Evolutionary conservation across 2,329 filamentous ascomycete species (phyloP).

Genomic region (Colletotrichum kahawae): DNA sequence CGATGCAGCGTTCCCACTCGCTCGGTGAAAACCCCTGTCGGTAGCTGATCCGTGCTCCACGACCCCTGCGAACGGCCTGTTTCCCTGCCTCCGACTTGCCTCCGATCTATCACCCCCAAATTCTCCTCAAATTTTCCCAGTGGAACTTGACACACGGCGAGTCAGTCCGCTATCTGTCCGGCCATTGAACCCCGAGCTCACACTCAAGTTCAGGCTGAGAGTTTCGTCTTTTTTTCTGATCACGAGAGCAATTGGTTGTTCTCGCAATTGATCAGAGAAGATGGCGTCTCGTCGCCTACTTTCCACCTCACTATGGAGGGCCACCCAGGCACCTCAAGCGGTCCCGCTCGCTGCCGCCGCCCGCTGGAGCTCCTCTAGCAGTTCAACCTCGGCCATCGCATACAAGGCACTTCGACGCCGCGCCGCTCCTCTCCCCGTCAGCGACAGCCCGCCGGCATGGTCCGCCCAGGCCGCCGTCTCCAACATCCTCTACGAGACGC

Average conservation of each 20-base stretch:
- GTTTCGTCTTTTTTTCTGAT: constrained; percentile 15
- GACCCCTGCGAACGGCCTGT: constrained; percentile 8
- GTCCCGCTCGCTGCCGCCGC: constrained; percentile 23
- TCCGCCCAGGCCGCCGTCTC: constrained; percentile 95
- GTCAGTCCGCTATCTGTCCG: constrained; percentile 12
- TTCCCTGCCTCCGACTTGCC: constrained; percentile 21
- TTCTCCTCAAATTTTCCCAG: constrained; percentile 23
- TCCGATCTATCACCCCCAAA: constrained; percentile 17
- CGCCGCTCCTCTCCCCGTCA: constrained; percentile 82
- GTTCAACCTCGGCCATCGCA: constrained; percentile 89
- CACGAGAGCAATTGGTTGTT: constrained; percentile 21
- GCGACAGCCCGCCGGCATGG: constrained; percentile 76
- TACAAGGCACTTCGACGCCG: constrained; percentile 97
- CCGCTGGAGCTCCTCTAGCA: constrained; percentile 52
- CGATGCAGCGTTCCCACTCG: constrained; percentile 16
- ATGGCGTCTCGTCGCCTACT: constrained; percentile 53
- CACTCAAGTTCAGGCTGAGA: not conserved
- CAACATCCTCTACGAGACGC: constrained; percentile 98
- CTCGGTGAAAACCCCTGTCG: constrained; percentile 12
- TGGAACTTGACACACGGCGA: constrained; percentile 20
- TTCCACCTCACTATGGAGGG: constrained; percentile 43
- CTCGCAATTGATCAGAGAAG: constrained; percentile 24
- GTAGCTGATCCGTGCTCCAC: constrained; percentile 18
- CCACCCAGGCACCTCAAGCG: constrained; percentile 28
- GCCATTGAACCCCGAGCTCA: constrained; percentile 10